Conservation (phyloP, 2,329 filamentous ascomycete genomes). For the Hymenoscyphus fructigenus region DNA sequence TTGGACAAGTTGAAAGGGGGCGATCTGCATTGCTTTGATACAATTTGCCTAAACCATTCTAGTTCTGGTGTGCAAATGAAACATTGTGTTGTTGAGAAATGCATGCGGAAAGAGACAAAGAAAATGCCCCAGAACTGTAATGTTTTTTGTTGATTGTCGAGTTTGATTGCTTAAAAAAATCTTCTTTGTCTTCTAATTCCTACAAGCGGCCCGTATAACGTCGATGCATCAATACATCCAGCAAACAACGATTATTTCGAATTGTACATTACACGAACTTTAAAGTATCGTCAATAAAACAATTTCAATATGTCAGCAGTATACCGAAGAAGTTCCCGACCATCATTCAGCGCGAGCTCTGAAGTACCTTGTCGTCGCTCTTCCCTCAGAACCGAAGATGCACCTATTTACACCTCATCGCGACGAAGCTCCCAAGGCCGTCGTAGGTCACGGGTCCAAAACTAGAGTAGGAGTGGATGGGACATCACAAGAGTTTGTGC, state of each 20-base stretch:
- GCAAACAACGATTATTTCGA: not conserved
- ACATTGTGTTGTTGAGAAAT: not conserved
- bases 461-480: no score
- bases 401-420: not conserved
- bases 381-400: not conserved
- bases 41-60: not conserved
- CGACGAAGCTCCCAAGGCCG: not conserved
- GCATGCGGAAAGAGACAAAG: constrained; percentile 2
- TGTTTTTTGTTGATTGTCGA: not conserved
- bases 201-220: not conserved
- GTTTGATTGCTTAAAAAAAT: not conserved
- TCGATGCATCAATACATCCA: not conserved
- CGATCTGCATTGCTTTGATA: not conserved
- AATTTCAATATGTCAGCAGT: not conserved
- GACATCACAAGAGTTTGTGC: no score
- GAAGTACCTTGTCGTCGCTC: not conserved
- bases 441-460: no score
- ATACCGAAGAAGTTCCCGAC: not conserved
- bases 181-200: not conserved
- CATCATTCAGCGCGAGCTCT: not conserved
- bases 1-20: constrained; percentile 24
- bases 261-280: not conserved
- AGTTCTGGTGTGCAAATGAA: not conserved
- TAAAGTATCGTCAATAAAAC: not conserved
- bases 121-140: not conserved